Base-by-base conservation (phyloP, 495 filamentous ascomycete genomes). In the Geoglossum glabrum region DNA sequence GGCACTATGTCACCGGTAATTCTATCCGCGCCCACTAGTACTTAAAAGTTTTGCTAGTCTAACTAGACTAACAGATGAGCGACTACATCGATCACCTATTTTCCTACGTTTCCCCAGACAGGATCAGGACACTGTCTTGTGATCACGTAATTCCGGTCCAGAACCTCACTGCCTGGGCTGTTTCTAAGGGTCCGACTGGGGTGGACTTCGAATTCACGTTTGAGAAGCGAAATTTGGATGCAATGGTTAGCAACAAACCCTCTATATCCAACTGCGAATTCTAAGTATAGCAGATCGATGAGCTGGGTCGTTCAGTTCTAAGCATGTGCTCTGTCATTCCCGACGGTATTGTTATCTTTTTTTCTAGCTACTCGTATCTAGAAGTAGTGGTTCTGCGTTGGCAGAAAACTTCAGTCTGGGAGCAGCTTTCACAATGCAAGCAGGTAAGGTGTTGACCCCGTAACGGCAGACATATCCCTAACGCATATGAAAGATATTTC, bases 261-360 rank as follows among this genome's bases (percentile, higher is more conserved):
- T 17, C 26, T 27, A 27, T 3, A n/a, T 56, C 13, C 2, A 45
- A 3, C 28, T 10, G 57, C 34, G 2, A 13, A 26, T 45, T 26
- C 10, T 57, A 28, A 26, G 50, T 6, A 33, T 30, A 15, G 21
- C 73, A 87, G 84, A 81, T 95, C 60, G 72, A 74, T 57, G 82
- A 88, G 57, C 76, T 97, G 2, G 90, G 88, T 3, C 67, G 79
- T 49, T 79, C 81, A 0, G 72, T 95, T 15, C 69, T 86, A 23
- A 81, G 84, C 46, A 71, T 90, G 8, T 85, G 81, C 63, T 73
- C 76, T 33, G 70, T 78, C 19, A 85, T 96, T 11, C 89, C 88
- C 0, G 89, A 95, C 61, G 92, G 92, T 13, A 76, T 97, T 13
- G 88, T 97, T n/a, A 82, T 90, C 8, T 98, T 98, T 68, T 96